A percentile compares a stretch with the other conserved stretches of the same genome.
phyloP scores from a whole-genome alignment of 2,329 filamentous ascomycete genomes.

The Alternaria ethzedia region DNA sequence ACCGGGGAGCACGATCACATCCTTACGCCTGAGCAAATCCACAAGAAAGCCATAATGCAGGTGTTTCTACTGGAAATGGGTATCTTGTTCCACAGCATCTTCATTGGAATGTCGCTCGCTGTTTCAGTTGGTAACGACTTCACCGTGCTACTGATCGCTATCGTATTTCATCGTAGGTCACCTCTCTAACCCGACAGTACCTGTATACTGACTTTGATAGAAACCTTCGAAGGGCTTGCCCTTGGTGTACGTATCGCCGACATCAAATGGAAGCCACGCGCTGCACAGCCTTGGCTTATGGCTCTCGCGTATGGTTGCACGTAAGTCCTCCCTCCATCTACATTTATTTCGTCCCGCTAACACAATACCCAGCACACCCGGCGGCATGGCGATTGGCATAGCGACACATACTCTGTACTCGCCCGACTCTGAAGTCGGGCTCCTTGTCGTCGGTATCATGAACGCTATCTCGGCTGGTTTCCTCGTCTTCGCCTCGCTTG shows the following conservation, averaged over 20 bases:
- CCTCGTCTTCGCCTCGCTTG: slow-evolving; percentile 80
- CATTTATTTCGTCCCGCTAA: neutral
- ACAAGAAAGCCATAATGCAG: slow-evolving; percentile 42
- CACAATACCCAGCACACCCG: slow-evolving; percentile 62
- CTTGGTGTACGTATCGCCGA: slow-evolving; percentile 85
- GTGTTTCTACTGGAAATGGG: slow-evolving; percentile 62
- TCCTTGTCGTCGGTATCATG: slow-evolving; percentile 85
- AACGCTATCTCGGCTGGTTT: slow-evolving; percentile 84
- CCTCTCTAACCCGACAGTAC: neutral
- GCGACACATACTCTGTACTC: slow-evolving; percentile 81
- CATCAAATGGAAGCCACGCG: slow-evolving; percentile 59
- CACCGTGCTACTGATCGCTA: slow-evolving; percentile 63
- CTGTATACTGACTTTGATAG: slow-evolving; percentile 3
- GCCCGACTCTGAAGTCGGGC: slow-evolving; percentile 74
- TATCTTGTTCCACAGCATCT: slow-evolving; percentile 67
- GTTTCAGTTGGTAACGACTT: slow-evolving; percentile 62
- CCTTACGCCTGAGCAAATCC: slow-evolving; percentile 30
- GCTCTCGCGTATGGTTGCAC: slow-evolving; percentile 73
- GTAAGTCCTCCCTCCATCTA: neutral
- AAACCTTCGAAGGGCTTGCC: slow-evolving; percentile 88
- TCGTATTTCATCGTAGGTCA: slow-evolving; percentile 62
- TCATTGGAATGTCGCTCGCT: slow-evolving; percentile 67
- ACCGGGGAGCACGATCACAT: slow-evolving; percentile 18
- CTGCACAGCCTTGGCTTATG: slow-evolving; percentile 68
- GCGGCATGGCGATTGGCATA: slow-evolving; percentile 83